phyloP scores from a whole-genome alignment of 306 rosid genomes.

The Luffa acutangula region DNA sequence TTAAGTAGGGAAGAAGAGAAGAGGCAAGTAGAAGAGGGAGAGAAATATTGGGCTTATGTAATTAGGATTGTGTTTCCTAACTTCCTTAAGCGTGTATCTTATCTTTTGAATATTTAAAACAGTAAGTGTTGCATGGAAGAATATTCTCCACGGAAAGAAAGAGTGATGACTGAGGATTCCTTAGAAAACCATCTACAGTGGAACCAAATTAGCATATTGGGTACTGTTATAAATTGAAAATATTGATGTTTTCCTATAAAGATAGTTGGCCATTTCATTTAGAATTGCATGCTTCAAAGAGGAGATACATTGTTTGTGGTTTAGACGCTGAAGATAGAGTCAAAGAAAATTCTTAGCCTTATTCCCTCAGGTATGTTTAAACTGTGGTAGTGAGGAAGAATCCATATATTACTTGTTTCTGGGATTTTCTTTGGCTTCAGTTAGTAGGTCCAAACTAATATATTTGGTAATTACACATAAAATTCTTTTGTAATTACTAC shows the following conservation, averaged over 20 bases:
- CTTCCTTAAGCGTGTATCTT: neutral
- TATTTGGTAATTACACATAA: too few species aligned
- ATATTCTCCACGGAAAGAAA: neutral
- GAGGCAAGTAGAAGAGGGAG: too few species aligned
- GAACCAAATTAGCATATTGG: neutral
- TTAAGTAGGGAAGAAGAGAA: too few species aligned
- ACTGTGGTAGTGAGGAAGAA: neutral
- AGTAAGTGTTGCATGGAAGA: neutral
- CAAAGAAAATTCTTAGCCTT: neutral
- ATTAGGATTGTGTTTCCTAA: neutral
- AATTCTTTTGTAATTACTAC: too few species aligned
- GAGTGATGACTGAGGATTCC: neutral
- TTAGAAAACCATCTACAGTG: neutral
- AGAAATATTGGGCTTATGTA: too few species aligned
- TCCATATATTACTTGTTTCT: neutral
- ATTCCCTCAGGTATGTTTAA: neutral
- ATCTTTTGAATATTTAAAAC: neutral
- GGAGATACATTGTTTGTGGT: neutral
- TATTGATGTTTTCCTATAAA: neutral
- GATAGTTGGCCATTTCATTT: neutral
- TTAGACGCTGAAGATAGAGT: neutral
- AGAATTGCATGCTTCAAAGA: neutral
- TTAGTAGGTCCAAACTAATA: neutral
- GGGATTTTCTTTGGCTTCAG: neutral
- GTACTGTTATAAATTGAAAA: neutral